phyloP scores from a whole-genome alignment of 2,329 filamentous ascomycete species.

The Camillea tinctor region DNA sequence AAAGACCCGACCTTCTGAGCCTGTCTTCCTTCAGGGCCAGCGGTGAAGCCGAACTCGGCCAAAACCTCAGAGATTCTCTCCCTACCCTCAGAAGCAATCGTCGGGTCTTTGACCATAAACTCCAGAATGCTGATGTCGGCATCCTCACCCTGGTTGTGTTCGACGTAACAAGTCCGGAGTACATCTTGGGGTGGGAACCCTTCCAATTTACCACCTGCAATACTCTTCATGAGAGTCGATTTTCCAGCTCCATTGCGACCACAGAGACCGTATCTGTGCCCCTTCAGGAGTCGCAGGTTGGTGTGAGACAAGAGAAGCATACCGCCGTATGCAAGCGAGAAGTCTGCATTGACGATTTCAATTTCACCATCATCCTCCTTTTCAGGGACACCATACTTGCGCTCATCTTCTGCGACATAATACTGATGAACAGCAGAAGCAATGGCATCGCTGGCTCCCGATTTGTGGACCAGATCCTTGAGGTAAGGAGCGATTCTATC shows the following conservation, averaged over 20 bases:
- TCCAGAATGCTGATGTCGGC: constrained; percentile 94
- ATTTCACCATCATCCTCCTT: constrained; percentile 89
- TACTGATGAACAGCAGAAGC: constrained; percentile 72
- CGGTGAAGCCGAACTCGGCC: constrained; percentile 88
- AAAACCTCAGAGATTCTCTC: constrained; percentile 84
- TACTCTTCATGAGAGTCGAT: constrained; percentile 98
- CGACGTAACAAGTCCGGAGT: constrained; percentile 94
- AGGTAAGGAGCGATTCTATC: constrained; percentile 73
- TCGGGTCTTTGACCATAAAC: constrained; percentile 86
- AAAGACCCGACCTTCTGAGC: constrained; percentile 87
- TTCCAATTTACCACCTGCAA: constrained; percentile 92
- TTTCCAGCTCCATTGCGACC: constrained; percentile 97
- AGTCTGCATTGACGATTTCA: constrained; percentile 96
- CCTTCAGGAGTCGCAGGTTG: constrained; percentile 90
- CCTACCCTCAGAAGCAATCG: constrained; percentile 73
- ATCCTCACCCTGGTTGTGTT: constrained; percentile 98
- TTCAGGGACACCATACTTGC: constrained; percentile 79
- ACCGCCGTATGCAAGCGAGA: constrained; percentile 95
- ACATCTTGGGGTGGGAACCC: constrained; percentile 92
- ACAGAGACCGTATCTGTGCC: constrained; percentile 94
- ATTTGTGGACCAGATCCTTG: constrained; percentile 62
- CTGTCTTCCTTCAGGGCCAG: constrained; percentile 86
- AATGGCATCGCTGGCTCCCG: constrained; percentile 60
- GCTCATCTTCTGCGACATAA: constrained; percentile 81
- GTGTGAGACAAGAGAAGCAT: constrained; percentile 97